Base-by-base conservation (phyloP, 139 green algal genomes). In the Ettlia oleoabundans region DNA sequence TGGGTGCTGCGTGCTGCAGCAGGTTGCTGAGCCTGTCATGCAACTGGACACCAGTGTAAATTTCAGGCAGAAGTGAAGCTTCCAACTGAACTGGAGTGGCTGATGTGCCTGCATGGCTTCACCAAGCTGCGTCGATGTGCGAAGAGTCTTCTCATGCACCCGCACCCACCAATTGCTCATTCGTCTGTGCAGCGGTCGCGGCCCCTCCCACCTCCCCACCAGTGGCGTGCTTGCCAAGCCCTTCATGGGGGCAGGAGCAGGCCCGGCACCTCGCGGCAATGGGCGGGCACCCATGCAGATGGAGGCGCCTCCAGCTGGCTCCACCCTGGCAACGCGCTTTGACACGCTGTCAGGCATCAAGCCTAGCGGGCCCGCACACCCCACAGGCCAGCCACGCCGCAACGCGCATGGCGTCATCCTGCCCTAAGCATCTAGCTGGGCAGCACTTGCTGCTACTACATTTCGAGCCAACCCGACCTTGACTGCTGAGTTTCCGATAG, bases 361-460 rank as follows among this genome's bases (percentile, higher is more conserved):
- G 32, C 21, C 62, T 15, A 28, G 26, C 3, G 42, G 63, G 24
- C 40, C 24, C 13, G 76, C 62, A 21, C 62, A 62, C 30, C 64
- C 51, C 26, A 74, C 78, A 0, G 65, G 63, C 24, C 42, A 21
- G 35, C 78, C 78, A 3, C 65, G 78, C 35, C 78, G 78, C 78
- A 83, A 83, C 35, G 78, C 78, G 24, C 78, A 83, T 51, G 78
- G 78, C 28, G 78, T 83, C 35, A n/a, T 83, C 18, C 38, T 81
- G 55, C 75, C 75, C 2, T 81, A 30, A 80, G 1, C 18, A n/a
- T n/a, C n/a, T n/a, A n/a, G n/a, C n/a, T n/a, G n/a, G n/a, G n/a
- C n/a, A n/a, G n/a, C n/a, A n/a, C n/a, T n/a, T n/a, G n/a, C n/a
- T n/a, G n/a, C n/a, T n/a, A n/a, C n/a, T n/a, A n/a, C n/a, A n/a